Evolutionary conservation across 148 eudicot genomes (phyloP).

Genomic region (Rheum nobile): DNA sequence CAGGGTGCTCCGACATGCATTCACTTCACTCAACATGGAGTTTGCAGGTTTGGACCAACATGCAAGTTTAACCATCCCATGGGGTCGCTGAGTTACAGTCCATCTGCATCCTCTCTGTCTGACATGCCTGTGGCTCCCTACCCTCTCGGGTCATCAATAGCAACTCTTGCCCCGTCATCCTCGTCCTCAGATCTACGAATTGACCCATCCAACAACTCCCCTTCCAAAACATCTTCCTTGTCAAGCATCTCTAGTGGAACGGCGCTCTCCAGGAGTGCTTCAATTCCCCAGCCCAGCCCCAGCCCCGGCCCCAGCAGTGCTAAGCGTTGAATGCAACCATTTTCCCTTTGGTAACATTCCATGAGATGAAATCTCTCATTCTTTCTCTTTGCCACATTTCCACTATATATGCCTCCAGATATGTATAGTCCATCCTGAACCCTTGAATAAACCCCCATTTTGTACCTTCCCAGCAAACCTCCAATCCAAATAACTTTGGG

Average conservation of each 20-base stretch:
- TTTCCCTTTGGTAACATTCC: not conserved
- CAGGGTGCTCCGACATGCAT: conserved; percentile 85
- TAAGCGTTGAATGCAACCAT: not conserved
- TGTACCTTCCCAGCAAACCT: conserved; percentile 3
- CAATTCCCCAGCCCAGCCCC: conserved; percentile 36
- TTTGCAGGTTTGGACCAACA: conserved; percentile 52
- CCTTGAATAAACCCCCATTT: conserved; percentile 1
- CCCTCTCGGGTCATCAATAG: conserved; percentile 64
- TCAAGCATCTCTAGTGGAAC: conserved; percentile 43
- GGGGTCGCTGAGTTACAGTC: conserved; percentile 75
- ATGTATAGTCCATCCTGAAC: not conserved
- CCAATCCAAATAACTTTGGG: conserved; percentile 1
- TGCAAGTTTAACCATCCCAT: conserved; percentile 71
- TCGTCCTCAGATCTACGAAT: conserved; percentile 74
- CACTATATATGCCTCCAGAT: not conserved
- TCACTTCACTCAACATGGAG: conserved; percentile 62
- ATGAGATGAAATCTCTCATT: not conserved
- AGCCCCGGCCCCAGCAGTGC: conserved; percentile 17
- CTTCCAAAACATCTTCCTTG: conserved; percentile 35
- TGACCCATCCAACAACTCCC: conserved; percentile 37
- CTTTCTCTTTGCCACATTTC: not conserved
- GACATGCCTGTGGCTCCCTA: conserved; percentile 97
- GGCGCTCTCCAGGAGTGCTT: conserved; percentile 31
- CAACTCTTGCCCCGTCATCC: conserved; percentile 76
- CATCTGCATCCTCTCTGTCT: conserved; percentile 87